Conservation (phyloP, 169 alveolate species). For the Toxoplasma gondii region DNA sequence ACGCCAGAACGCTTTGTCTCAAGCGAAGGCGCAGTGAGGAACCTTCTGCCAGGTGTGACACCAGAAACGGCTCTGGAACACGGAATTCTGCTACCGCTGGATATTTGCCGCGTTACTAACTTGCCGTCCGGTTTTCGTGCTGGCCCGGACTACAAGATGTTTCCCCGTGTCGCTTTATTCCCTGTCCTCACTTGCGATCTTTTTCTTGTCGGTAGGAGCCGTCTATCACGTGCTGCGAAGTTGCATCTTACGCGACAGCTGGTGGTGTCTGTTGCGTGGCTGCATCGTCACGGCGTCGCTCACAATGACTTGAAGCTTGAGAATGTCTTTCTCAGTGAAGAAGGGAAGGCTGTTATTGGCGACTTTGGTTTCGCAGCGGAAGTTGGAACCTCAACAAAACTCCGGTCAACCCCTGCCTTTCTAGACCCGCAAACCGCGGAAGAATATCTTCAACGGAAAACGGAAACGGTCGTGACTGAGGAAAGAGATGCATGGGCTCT, state of each 20-base stretch:
- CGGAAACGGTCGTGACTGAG: not conserved
- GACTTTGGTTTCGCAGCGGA: conserved; percentile 63
- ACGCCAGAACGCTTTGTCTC: no score
- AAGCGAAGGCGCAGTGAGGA: no score
- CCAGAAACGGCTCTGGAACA: no score
- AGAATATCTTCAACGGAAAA: not conserved
- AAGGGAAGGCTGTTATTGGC: conserved; percentile 64
- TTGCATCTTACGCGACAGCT: not conserved
- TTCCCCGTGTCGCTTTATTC: not conserved
- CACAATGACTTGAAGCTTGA: conserved; percentile 66
- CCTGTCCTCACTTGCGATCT: not conserved
- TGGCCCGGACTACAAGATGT: no score
- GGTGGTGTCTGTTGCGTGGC: not conserved
- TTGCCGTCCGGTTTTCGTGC: no score
- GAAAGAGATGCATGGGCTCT: not conserved
- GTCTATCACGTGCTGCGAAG: not conserved
- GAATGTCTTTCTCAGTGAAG: conserved; percentile 57
- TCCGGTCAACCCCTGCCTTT: not conserved
- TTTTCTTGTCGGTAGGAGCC: no score
- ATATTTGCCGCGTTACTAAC: no score
- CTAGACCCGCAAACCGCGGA: not conserved
- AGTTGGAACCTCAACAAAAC: not conserved
- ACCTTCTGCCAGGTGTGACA: no score
- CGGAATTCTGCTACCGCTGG: no score
- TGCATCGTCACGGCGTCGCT: conserved; percentile 32